Conservation (phyloP, 176 grass and related monocot species). For the Oryza meridionalis region DNA sequence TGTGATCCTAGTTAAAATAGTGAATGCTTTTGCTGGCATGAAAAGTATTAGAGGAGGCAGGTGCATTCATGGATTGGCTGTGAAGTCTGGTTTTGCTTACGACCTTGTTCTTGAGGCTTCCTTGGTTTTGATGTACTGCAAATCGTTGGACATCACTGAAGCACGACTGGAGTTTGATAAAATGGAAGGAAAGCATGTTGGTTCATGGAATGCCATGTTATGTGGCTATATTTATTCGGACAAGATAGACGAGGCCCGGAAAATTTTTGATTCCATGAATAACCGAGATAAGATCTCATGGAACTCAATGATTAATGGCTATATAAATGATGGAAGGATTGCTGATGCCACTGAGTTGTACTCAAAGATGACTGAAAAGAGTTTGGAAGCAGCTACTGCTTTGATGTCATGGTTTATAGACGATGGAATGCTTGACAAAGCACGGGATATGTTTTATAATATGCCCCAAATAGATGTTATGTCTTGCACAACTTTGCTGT, state of each 20-base stretch:
- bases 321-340: conserved; percentile 61
- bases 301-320: conserved; percentile 65
- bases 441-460: conserved; percentile 52
- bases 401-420: conserved; percentile 69
- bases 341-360: conserved; percentile 54
- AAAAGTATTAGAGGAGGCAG: conserved; percentile 50
- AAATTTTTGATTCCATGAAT: conserved; percentile 59
- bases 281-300: conserved; percentile 63
- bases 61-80: conserved; percentile 53
- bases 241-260: conserved; percentile 53
- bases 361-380: conserved; percentile 67
- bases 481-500: conserved; percentile 61
- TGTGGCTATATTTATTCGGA: conserved; percentile 49
- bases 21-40: conserved; percentile 53
- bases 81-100: conserved; percentile 58
- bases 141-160: conserved; percentile 44
- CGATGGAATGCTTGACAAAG: conserved; percentile 60
- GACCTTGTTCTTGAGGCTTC: conserved; percentile 55
- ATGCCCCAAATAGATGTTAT: conserved; percentile 54
- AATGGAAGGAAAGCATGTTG: conserved; percentile 60
- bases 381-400: conserved; percentile 54
- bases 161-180: conserved; percentile 66
- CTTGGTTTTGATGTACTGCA: conserved; percentile 68
- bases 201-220: conserved; percentile 64
- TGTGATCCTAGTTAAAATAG: conserved; percentile 50